A percentile compares a stretch with the other conserved stretches of the same genome.
Conservation (phyloP, 2,329 filamentous ascomycete species). For the Colletotrichum karsti region DNA sequence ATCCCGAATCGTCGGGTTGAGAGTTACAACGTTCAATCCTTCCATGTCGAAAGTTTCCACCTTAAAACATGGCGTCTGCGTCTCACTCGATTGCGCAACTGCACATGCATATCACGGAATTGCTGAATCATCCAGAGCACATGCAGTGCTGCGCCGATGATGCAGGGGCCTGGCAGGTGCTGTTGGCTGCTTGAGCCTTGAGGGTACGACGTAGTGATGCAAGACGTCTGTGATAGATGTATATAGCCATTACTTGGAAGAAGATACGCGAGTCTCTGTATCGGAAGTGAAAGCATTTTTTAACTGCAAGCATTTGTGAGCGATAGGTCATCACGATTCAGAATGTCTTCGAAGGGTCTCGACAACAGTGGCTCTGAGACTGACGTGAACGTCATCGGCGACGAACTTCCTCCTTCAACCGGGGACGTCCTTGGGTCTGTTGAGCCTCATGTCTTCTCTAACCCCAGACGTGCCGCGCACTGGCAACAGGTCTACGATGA, state of each 20-base stretch:
- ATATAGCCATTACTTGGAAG: too few species aligned
- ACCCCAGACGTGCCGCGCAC: slow-evolving; percentile 8
- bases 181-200: too few species aligned
- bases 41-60: not conserved
- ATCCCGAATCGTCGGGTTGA: not conserved
- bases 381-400: not conserved
- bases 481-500: not conserved
- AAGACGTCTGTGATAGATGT: not conserved
- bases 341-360: not conserved
- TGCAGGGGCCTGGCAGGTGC: too few species aligned
- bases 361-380: not conserved
- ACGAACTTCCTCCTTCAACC: slow-evolving; percentile 6
- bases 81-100: not conserved
- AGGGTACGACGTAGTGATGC: not conserved
- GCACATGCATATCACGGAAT: not conserved
- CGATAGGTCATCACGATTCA: rapidly evolving
- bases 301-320: not conserved
- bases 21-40: not conserved
- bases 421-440: slow-evolving; percentile 13
- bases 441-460: slow-evolving; percentile 25
- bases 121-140: not conserved
- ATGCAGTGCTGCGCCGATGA: not conserved
- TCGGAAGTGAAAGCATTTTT: too few species aligned
- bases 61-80: not conserved
- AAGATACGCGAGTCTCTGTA: too few species aligned